Percentiles rank a stretch among this genome's conserved stretches.
Evolutionary conservation across 2,329 filamentous ascomycete genomes (phyloP).

Genomic region (Pseudogymnoascus destructans): DNA sequence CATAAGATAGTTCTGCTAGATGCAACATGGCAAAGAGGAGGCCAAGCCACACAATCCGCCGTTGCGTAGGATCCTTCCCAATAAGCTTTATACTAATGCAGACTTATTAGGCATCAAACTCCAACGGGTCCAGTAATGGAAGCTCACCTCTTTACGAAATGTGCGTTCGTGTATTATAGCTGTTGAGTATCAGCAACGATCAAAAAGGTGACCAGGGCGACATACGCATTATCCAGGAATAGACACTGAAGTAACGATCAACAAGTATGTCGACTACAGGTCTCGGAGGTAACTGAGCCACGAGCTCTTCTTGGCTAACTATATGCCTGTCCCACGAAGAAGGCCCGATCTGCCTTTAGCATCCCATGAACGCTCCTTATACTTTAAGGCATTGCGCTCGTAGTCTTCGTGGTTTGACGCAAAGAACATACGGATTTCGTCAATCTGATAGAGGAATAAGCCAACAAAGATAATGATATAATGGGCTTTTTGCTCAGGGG

Average conservation of each 20-base stretch:
- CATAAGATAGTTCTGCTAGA: constrained; percentile 12
- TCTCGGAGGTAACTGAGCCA: constrained; percentile 9
- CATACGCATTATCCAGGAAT: constrained; percentile 8
- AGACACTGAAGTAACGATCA: constrained; percentile 11
- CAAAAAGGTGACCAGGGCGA: background rate
- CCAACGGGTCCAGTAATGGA: background rate
- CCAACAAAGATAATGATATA: background rate
- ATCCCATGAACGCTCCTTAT: constrained; percentile 1
- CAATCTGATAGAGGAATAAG: constrained; percentile 11
- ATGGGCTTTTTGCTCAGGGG: background rate
- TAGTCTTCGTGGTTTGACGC: constrained; percentile 9
- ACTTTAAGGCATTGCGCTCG: constrained; percentile 9
- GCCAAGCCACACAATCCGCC: constrained; percentile 13
- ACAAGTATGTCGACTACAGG: constrained; percentile 11
- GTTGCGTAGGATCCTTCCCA: constrained; percentile 12
- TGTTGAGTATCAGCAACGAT: background rate
- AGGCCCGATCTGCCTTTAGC: constrained; percentile 10
- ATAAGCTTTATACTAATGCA: constrained; percentile 11
- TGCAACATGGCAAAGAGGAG: constrained; percentile 13
- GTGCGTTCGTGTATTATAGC: constrained; percentile 13
- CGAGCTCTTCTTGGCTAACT: constrained; percentile 11
- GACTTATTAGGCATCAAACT: background rate
- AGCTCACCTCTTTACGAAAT: constrained; percentile 13
- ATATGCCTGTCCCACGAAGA: constrained; percentile 9
- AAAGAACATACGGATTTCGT: constrained; percentile 11